These are phyloP conservation scores for Gossypium thurberi DNA, from an alignment of 345 rosid genomes.

Conservation along the genomic window DNA sequence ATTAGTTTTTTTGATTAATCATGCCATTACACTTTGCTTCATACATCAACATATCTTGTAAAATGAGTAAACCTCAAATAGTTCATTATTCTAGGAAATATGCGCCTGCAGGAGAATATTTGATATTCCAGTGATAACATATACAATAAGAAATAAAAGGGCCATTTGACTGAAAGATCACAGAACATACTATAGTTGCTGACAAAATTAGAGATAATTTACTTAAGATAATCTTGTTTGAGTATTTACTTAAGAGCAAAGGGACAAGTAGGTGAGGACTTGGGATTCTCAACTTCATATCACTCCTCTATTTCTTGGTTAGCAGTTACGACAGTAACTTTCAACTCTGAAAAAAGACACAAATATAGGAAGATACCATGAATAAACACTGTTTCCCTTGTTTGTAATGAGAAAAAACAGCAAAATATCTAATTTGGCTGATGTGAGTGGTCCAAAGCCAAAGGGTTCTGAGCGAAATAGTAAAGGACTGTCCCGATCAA, in stretches of 20 bases:
- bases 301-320: neutral
- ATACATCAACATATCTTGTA: no score
- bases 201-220: no score
- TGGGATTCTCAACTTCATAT: neutral
- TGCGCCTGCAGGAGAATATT: no score
- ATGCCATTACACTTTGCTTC: no score
- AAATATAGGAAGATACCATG: neutral
- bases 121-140: no score
- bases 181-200: no score
- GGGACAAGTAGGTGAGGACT: neutral
- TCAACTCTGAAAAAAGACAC: conserved; percentile 1
- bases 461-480: neutral
- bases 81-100: no score
- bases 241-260: neutral
- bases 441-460: neutral
- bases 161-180: no score
- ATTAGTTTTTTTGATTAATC: no score
- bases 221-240: no score
- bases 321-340: neutral
- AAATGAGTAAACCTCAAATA: no score
- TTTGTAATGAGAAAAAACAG: neutral
- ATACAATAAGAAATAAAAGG: no score
- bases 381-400: neutral
- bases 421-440: neutral
- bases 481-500: neutral